phyloP scores from a whole-genome alignment of 2,329 filamentous ascomycete species.

The Grosmannia serpens region DNA sequence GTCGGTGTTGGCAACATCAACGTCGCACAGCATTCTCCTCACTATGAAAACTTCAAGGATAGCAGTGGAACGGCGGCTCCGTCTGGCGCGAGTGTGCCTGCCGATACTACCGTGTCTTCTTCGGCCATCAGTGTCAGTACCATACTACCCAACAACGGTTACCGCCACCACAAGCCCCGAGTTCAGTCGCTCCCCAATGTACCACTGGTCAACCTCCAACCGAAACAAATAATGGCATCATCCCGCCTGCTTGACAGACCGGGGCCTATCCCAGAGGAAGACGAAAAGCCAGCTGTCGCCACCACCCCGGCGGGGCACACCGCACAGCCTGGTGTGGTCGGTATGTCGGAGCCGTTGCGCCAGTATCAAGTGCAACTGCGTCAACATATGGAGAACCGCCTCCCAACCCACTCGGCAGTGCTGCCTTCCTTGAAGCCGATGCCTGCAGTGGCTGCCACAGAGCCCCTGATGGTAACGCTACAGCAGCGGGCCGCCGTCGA shows the following conservation, averaged over 20 bases:
- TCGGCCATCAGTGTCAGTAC: background rate
- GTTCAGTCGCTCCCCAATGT: background rate
- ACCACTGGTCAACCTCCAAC: background rate
- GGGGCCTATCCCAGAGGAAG: background rate
- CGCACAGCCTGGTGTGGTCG: too few relatives aligned
- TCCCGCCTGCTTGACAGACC: background rate
- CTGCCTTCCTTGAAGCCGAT: background rate
- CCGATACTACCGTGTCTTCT: background rate
- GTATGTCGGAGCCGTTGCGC: background rate
- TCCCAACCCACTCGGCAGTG: background rate
- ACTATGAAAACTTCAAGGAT: background rate
- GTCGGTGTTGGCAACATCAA: background rate
- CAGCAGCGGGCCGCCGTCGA: background rate
- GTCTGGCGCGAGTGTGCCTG: background rate
- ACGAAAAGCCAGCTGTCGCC: background rate
- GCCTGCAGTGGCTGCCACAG: background rate
- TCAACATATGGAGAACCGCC: background rate
- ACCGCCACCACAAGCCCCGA: background rate
- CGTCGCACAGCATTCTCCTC: background rate
- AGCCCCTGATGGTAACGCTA: background rate
- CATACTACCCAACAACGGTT: too few relatives aligned
- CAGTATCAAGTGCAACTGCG: background rate
- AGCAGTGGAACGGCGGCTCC: background rate
- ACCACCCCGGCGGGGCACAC: background rate
- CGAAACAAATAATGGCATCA: background rate